A percentile compares a stretch with the other conserved stretches of the same genome.
Evolutionary conservation across 345 rosid genomes (phyloP).

Genomic region (Populus alba): DNA sequence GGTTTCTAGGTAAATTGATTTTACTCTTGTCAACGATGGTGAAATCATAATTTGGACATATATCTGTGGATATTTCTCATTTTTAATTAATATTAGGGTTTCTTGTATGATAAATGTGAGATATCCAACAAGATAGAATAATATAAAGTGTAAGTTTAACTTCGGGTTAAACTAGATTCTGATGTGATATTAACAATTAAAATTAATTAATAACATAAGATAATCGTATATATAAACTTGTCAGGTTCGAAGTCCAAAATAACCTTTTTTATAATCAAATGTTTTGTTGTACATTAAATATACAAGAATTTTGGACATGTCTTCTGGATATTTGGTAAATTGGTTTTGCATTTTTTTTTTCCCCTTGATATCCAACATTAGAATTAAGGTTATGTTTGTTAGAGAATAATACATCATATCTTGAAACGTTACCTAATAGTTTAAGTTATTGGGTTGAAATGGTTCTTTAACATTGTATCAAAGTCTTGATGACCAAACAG

Average conservation of each 20-base stretch:
- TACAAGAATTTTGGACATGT: neutral
- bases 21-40: neutral
- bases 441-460: too few species aligned
- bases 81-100: neutral
- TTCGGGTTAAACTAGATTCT: too few species aligned
- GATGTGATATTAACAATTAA: too few species aligned
- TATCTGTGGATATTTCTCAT: neutral
- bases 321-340: neutral
- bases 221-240: too few species aligned
- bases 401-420: too few species aligned
- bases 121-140: neutral
- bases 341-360: neutral
- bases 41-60: neutral
- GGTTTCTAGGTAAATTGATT: neutral
- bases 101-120: neutral
- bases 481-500: too few species aligned
- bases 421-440: too few species aligned
- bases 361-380: neutral
- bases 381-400: neutral
- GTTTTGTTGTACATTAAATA: too few species aligned
- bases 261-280: neutral
- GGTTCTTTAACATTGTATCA: too few species aligned
- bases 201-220: too few species aligned
- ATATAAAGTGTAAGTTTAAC: too few species aligned
- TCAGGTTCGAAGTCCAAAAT: too few species aligned